Evolutionary conservation across 352 stramenopile genomes (phyloP), one percentile per base, ranked within the genome.

Genomic region (Phytophthora sansomeana): DNA sequence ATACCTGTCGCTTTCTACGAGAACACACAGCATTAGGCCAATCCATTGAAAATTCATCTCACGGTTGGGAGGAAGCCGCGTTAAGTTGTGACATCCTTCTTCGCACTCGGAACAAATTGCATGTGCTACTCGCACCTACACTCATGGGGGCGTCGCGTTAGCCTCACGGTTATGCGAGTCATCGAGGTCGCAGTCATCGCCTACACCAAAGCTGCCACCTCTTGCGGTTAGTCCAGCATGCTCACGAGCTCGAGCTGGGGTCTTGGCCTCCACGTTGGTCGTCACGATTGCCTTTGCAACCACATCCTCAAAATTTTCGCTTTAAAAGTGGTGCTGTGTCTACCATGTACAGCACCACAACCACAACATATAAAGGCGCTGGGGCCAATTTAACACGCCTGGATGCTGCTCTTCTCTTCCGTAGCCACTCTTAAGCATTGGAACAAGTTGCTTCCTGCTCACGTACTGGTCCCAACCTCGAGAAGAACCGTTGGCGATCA

Each of bases 121-220:
- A 41, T 41, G 35, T 1, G 9, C 8, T 5, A 8, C 13, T 39
- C 11, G 33, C 11, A 8, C 33, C 11, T 39, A 41, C 35, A 16
- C 35, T 41, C 7, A 41, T 16, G 35, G 33, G 4, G 9, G 10
- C 33, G 33, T n/a, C n/a, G 36, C 8, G 13, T 26, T 8, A 8
- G 7, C 33, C 4, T 33, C 30, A 33, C 19, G 49, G 24, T 21
- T 42, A n/a, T 42, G 30, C 30, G n/a, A 30, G 88, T 91, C 93
- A 97, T 98, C 77, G 96, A 87, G n/a, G 98, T 88, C 7, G 93
- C 91, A 29, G 89, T 96, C 59, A 93, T 93, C 28, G 86, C 93
- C 92, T 90, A 97, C 69, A 8, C 62, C 67, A 38, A 69, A 58
- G 48, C 39, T 59, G 13, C 26, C 26, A 17, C 7, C 16, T 26